Evolutionary conservation across 2,329 filamentous ascomycete species (phyloP).

Genomic region (Scedosporium apiospermum): DNA sequence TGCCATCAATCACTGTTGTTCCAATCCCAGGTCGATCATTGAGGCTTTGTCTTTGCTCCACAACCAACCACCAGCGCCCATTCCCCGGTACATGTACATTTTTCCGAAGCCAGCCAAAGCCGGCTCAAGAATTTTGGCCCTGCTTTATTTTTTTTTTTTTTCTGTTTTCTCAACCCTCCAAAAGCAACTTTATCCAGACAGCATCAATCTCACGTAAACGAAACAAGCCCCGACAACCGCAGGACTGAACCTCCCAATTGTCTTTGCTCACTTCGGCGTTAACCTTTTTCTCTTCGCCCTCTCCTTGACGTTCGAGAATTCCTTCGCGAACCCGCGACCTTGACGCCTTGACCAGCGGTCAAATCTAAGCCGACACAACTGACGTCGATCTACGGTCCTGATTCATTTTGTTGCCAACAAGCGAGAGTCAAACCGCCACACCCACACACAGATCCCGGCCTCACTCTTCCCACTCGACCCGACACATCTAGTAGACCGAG

Average conservation of each 20-base stretch:
- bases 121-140: not conserved
- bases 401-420: too few species aligned
- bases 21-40: too few species aligned
- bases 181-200: not conserved
- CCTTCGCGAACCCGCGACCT: not conserved
- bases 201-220: not conserved
- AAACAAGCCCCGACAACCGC: not conserved
- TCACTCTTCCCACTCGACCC: not conserved
- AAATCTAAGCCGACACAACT: too few species aligned
- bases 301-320: too few species aligned
- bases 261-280: not conserved
- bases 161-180: not conserved
- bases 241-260: not conserved
- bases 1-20: too few species aligned
- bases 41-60: too few species aligned
- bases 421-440: too few species aligned
- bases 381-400: too few species aligned
- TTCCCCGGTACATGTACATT: not conserved
- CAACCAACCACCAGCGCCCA: too few species aligned
- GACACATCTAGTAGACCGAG: too few species aligned
- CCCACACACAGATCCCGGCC: too few species aligned
- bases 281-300: too few species aligned
- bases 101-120: not conserved
- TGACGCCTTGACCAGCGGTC: not conserved
- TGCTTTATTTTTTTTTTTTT: not conserved